Evolutionary conservation across 768 basidiomycete genomes (phyloP).

Genomic region (Mycena haematopus): DNA sequence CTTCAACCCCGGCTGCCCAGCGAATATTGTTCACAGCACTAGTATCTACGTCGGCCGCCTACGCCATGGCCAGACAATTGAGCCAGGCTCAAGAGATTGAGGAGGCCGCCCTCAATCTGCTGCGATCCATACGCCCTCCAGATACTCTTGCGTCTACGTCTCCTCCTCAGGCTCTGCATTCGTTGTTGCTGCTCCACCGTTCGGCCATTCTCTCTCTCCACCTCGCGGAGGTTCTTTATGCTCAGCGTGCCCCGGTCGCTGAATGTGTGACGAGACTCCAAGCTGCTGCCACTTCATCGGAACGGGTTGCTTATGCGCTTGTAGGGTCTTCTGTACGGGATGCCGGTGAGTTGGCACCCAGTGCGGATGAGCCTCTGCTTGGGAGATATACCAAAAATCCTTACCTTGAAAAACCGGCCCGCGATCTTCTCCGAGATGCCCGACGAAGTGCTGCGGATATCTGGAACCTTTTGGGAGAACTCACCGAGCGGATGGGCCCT

Average conservation of each 20-base stretch:
- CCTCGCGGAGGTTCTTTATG: conserved; percentile 73
- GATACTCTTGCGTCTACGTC: conserved; percentile 50
- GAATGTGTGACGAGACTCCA: conserved; percentile 62
- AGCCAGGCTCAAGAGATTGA: conserved; percentile 61
- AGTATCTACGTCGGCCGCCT: conserved; percentile 75
- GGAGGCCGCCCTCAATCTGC: conserved; percentile 58
- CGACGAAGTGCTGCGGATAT: conserved; percentile 75
- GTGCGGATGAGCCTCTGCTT: conserved; percentile 44
- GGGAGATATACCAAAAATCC: conserved; percentile 52
- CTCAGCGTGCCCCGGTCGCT: conserved; percentile 45
- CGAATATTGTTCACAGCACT: conserved; percentile 65
- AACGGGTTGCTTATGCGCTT: conserved; percentile 64
- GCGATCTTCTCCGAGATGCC: conserved; percentile 68
- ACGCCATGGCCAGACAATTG: conserved; percentile 64
- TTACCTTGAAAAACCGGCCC: conserved; percentile 61
- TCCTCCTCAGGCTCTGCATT: conserved; percentile 66
- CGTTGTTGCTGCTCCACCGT: conserved; percentile 71
- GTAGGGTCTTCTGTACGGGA: conserved; percentile 45
- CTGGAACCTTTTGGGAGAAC: conserved; percentile 75
- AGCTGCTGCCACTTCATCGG: conserved; percentile 71
- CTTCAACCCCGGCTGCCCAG: conserved; percentile 67
- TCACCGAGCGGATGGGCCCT: conserved; percentile 56
- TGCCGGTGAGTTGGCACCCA: conserved; percentile 42
- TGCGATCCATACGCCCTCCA: conserved; percentile 60
- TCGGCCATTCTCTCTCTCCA: conserved; percentile 77